These are phyloP conservation scores for Chaetomidium leptoderma DNA, from an alignment of 495 filamentous ascomycete genomes.

Conservation along the genomic window DNA sequence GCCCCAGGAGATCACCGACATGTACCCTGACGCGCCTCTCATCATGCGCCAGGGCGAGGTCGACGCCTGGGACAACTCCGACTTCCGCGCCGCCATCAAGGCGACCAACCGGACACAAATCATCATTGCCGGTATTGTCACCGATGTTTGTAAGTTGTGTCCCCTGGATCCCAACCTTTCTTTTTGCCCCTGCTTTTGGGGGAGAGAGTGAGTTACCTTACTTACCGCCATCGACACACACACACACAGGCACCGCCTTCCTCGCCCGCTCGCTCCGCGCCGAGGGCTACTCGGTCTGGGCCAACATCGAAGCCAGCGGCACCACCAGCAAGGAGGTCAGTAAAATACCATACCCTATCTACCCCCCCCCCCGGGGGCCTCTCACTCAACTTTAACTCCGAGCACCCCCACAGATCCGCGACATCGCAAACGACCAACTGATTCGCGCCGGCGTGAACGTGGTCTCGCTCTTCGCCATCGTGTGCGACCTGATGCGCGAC, in stretches of 20 bases:
- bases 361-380: no score
- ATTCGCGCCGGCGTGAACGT: conserved; percentile 61
- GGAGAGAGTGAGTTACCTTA: no score
- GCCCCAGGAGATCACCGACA: conserved; percentile 62
- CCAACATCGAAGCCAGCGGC: conserved; percentile 69
- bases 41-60: conserved; percentile 71
- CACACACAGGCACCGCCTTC: conserved; percentile 65
- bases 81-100: conserved; percentile 62
- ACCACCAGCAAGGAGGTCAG: conserved; percentile 48
- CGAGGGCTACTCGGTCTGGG: conserved; percentile 72
- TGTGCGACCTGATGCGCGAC: conserved; percentile 72
- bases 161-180: no score
- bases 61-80: conserved; percentile 73
- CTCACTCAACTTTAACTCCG: no score
- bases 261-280: conserved; percentile 65
- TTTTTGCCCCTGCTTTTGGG: no score
- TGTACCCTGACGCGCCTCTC: conserved; percentile 64
- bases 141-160: conserved; percentile 71
- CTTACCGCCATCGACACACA: no score
- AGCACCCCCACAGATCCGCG: conserved; percentile 37
- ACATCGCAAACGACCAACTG: conserved; percentile 64
- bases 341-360: neutral
- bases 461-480: conserved; percentile 62
- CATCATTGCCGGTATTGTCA: conserved; percentile 69
- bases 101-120: conserved; percentile 65